These are phyloP conservation scores for Boletus eberwhitei DNA, from an alignment of 768 basidiomycete genomes.

Conservation along the genomic window DNA sequence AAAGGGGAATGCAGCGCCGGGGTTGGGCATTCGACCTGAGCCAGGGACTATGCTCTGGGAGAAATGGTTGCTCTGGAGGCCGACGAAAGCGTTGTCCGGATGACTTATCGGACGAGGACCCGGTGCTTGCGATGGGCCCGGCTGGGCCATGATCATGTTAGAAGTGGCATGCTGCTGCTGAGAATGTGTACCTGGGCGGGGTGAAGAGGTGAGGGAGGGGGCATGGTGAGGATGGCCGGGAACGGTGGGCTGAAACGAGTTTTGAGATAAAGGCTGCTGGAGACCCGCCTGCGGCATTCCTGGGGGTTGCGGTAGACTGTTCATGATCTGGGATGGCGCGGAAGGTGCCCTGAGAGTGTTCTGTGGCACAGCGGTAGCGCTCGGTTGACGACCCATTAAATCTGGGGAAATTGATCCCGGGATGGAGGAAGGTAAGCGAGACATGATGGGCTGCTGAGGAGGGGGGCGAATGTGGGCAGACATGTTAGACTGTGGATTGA, in stretches of 20 bases:
- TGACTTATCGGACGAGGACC: constrained; percentile 41
- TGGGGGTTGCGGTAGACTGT: constrained; percentile 36
- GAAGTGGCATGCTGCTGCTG: constrained; percentile 28
- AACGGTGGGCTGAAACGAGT: constrained; percentile 26
- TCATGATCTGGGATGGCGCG: constrained; percentile 48
- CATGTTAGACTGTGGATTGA: constrained; percentile 45
- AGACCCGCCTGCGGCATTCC: constrained; percentile 30
- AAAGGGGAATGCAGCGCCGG: constrained; percentile 40
- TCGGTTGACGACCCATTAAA: constrained; percentile 41
- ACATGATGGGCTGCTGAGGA: constrained; percentile 34
- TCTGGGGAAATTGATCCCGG: constrained; percentile 42
- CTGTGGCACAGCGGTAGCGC: constrained; percentile 40
- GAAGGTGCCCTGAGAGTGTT: constrained; percentile 43
- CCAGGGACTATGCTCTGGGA: constrained; percentile 30
- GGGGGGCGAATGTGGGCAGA: constrained; percentile 34
- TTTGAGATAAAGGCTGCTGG: constrained; percentile 31
- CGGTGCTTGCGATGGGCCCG: constrained; percentile 29
- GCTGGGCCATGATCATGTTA: constrained; percentile 31
- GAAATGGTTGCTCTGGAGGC: constrained; percentile 38
- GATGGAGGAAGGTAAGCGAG: constrained; percentile 32
- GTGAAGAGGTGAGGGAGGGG: constrained; percentile 30
- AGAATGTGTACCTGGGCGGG: constrained; percentile 27
- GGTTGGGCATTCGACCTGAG: constrained; percentile 34
- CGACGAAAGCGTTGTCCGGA: constrained; percentile 45
- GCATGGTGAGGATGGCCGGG: constrained; percentile 30